Conservation (phyloP, 176 grass and related monocot genomes). For the Hsuehochloa calcarea region DNA sequence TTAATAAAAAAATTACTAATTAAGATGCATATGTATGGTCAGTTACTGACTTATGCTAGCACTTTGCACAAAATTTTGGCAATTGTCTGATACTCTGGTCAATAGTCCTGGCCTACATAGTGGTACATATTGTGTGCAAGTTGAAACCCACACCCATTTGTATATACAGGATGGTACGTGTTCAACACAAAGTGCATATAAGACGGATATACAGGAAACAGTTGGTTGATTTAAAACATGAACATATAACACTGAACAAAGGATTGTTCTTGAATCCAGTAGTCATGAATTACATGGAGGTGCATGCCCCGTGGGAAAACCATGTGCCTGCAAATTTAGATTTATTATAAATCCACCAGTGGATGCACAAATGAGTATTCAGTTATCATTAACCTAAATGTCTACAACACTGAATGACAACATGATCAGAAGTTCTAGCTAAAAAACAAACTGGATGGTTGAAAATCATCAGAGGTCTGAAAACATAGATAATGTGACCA, state of each 20-base stretch:
- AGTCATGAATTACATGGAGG: neutral
- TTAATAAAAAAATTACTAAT: neutral
- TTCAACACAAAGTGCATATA: neutral
- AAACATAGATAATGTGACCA: neutral
- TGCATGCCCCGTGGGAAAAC: neutral
- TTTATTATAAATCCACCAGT: neutral
- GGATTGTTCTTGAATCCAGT: neutral
- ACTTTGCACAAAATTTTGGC: neutral
- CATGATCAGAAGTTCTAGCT: conserved; percentile 2
- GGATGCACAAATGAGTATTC: neutral
- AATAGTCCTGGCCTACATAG: neutral
- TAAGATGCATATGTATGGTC: neutral
- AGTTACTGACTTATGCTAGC: neutral
- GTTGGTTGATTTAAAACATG: neutral
- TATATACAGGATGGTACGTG: neutral
- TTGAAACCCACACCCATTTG: neutral
- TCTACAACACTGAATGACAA: neutral
- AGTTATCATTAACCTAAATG: neutral
- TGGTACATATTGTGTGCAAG: neutral
- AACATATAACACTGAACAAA: neutral
- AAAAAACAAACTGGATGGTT: neutral
- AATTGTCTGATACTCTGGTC: neutral
- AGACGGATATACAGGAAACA: neutral
- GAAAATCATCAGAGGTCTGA: neutral
- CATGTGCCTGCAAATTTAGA: neutral